These are phyloP conservation scores for Alternaria incomplexa DNA, from an alignment of 2,329 filamentous ascomycete genomes.

Conservation along the genomic window DNA sequence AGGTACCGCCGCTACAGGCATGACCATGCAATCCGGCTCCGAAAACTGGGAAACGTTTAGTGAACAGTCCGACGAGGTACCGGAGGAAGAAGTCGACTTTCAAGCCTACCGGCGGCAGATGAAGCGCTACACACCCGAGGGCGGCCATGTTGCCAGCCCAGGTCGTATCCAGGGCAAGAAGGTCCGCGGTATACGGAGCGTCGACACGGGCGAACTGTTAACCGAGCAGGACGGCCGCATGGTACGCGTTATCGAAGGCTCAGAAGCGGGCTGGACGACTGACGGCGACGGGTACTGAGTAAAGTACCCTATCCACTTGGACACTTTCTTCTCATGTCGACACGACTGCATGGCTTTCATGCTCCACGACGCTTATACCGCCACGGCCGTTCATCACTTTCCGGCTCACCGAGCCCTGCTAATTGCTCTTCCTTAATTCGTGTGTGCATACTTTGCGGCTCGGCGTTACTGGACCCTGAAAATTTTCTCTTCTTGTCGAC, in stretches of 20 bases:
- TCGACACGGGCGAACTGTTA: conserved; percentile 49
- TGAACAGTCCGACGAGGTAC: conserved; percentile 75
- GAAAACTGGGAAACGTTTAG: conserved; percentile 99
- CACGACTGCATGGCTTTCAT: conserved; percentile 8
- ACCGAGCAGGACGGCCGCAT: conserved; percentile 52
- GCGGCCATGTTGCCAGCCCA: conserved; percentile 43
- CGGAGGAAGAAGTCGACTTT: conserved; percentile 70
- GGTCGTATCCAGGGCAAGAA: conserved; percentile 45
- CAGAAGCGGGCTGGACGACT: conserved; percentile 62
- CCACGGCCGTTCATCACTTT: conserved; percentile 1
- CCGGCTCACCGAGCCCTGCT: not conserved
- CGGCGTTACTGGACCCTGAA: conserved; percentile 1
- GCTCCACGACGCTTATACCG: conserved; percentile 4
- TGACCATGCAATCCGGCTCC: conserved; percentile 77
- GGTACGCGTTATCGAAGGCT: conserved; percentile 56
- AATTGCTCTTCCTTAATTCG: not conserved
- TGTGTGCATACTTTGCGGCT: not conserved
- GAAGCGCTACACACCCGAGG: conserved; percentile 63
- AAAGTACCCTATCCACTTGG: conserved; percentile 3
- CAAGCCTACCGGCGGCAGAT: conserved; percentile 77
- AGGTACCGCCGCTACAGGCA: conserved; percentile 47
- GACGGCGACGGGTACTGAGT: conserved; percentile 49
- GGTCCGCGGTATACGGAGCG: conserved; percentile 53
- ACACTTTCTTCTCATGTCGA: conserved; percentile 3
- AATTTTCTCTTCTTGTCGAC: conserved; percentile 22